Conservation (phyloP, 208 protist species). For the Naegleria fowleri region DNA sequence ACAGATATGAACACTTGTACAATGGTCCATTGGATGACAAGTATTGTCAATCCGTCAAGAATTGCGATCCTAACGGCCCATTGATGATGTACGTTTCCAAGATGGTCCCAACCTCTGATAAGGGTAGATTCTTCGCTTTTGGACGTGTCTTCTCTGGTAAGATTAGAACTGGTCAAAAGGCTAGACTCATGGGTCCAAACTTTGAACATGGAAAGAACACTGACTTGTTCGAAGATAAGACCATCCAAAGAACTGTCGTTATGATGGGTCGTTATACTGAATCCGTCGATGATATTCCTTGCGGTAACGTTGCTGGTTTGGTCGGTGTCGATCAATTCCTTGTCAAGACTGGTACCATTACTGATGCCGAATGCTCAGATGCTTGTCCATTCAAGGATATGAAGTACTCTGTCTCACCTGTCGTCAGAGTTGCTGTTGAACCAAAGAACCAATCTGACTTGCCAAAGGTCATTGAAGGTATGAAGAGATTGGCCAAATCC, state of each 20-base stretch:
- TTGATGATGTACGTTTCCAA: slow-evolving; percentile 99
- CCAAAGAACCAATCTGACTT: slow-evolving; percentile 92
- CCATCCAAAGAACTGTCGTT: slow-evolving; percentile 85
- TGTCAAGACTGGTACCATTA: slow-evolving; percentile 96
- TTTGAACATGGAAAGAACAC: slow-evolving; percentile 90
- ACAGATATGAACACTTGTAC: slow-evolving; percentile 92
- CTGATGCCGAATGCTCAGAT: slow-evolving; percentile 57
- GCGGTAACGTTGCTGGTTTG: slow-evolving; percentile 95
- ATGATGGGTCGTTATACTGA: slow-evolving; percentile 97
- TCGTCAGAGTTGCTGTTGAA: slow-evolving; percentile 96
- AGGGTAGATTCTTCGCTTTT: slow-evolving; percentile 95
- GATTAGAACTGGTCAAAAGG: slow-evolving; percentile 88
- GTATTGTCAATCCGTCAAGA: slow-evolving; percentile 73
- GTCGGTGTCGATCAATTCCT: slow-evolving; percentile 98
- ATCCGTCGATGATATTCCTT: slow-evolving; percentile 90
- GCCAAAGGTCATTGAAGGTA: slow-evolving; percentile 94
- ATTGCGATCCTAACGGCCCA: slow-evolving; percentile 87
- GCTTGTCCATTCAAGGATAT: slow-evolving; percentile 64
- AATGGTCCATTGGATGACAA: slow-evolving; percentile 89
- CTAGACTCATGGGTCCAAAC: slow-evolving; percentile 97
- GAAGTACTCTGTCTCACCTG: slow-evolving; percentile 99
- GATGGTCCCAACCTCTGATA: slow-evolving; percentile 98
- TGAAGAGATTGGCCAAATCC: slow-evolving; percentile 92
- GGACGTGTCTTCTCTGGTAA: slow-evolving; percentile 93
- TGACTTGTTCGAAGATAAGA: slow-evolving; percentile 71